Base-by-base conservation (phyloP, 768 basidiomycete genomes). In the Lactarius trivialis region DNA sequence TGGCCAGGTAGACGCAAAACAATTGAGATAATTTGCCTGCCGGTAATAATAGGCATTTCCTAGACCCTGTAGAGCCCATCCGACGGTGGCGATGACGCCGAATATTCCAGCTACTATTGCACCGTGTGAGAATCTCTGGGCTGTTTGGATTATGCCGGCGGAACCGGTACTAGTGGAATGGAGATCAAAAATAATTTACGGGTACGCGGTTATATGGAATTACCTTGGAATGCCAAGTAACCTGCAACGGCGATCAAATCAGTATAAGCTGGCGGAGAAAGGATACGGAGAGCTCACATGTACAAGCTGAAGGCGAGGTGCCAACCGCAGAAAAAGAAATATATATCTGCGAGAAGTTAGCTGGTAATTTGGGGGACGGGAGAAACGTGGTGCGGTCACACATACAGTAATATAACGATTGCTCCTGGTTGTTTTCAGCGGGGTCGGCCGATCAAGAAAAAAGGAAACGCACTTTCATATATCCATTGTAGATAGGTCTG, bases 261-360 rank as follows among this genome's bases (percentile, higher is more conserved):
- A 66, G 52, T 45, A 60, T 59, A 60, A 50, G 39, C 50, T 37
- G 21, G 50, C 67, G 59, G 65, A 63, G 12, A 14, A 48, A 32
- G n/a, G 34, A 4, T 26, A 26, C 12, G 30, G 24, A 9, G 14
- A 0, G 17, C 86, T 78, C 71, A 91, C 93, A 91, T 92, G 78
- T 98, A 98, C 71, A 91, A 72, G 65, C 89, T 91, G 78, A 93
- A 98, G 45, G 91, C 79, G 65, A 98, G 81, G 76, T 99, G 94
- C 81, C 91, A 98, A 52, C 93, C 96, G 59, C 86, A 82, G 77
- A 99, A 99, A 76, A 98, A 84, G 81, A 98, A 96, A 80, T 93
- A 99, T 67, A 97, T 75, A 78, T 98, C 95, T 98, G 70, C 14
- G 14, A 43, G n/a, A 51, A 28, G 33, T 24, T 55, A 57, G 54